Percentiles rank a stretch among this genome's conserved stretches.
Evolutionary conservation across 1,284 basidiomycete genomes (phyloP).

Genomic region (Cutaneotrichosporon sp.): DNA sequence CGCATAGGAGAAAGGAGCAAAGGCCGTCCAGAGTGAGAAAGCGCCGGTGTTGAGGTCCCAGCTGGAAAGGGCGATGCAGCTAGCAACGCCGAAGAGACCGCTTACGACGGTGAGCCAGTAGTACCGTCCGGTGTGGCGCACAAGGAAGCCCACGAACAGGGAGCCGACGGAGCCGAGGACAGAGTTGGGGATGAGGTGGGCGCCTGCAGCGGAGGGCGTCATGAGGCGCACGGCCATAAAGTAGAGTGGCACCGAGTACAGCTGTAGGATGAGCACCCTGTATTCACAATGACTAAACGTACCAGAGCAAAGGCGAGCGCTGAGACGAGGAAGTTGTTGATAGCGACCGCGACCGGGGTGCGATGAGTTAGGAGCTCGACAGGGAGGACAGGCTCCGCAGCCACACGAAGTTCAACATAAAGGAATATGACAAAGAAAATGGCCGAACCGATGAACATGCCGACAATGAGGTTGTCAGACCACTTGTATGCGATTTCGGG

Average conservation of each 20-base stretch:
- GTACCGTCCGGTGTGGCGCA: conserved; percentile 74
- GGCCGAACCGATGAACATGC: conserved; percentile 58
- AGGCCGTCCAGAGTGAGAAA: conserved; percentile 28
- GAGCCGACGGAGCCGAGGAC: conserved; percentile 75
- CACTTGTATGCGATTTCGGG: conserved; percentile 48
- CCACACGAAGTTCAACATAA: conserved; percentile 65
- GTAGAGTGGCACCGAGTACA: conserved; percentile 82
- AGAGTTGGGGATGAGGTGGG: conserved; percentile 82
- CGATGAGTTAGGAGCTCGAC: conserved; percentile 60
- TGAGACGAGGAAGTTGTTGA: conserved; percentile 63
- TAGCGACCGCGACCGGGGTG: conserved; percentile 71
- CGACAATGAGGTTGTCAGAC: conserved; percentile 64
- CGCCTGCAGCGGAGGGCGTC: conserved; percentile 66
- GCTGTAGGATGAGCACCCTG: conserved; percentile 53
- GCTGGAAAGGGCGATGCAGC: conserved; percentile 24
- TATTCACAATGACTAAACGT: too few relatives aligned
- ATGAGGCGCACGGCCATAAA: conserved; percentile 77
- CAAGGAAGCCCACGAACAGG: conserved; percentile 76
- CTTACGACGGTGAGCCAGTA: conserved; percentile 55
- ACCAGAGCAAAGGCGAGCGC: conserved; percentile 74
- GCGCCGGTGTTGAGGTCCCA: conserved; percentile 53
- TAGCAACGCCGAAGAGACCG: conserved; percentile 23
- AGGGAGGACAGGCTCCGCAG: conserved; percentile 78
- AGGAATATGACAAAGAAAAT: conserved; percentile 61
- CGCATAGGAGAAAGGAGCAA: conserved; percentile 17